Percentiles rank a stretch among this genome's conserved stretches.
phyloP scores from a whole-genome alignment of 2,329 filamentous ascomycete species.

The Colletotrichum sidae region DNA sequence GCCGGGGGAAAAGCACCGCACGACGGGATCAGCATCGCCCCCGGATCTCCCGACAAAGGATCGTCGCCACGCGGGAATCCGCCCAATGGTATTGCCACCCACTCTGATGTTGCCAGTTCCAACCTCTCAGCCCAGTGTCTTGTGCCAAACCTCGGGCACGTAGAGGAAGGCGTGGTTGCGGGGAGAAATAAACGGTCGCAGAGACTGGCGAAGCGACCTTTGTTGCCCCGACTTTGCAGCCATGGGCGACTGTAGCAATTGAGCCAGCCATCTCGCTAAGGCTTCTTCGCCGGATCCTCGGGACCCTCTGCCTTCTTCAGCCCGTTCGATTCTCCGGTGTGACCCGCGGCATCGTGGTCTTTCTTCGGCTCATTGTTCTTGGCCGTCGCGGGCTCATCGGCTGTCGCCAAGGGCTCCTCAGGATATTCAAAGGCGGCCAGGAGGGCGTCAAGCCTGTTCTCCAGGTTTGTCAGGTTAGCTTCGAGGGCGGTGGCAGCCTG shows the following conservation, averaged over 20 bases:
- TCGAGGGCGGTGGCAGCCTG: conserved; percentile 65
- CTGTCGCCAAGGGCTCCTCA: conserved; percentile 1
- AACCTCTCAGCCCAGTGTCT: too few species aligned
- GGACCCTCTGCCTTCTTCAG: neutral
- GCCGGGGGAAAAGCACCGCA: too few species aligned
- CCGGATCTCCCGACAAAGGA: too few species aligned
- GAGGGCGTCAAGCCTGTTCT: conserved; percentile 66
- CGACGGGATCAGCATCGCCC: too few species aligned
- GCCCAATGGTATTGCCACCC: too few species aligned
- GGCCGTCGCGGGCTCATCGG: neutral
- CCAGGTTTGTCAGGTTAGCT: conserved; percentile 62
- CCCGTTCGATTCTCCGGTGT: neutral
- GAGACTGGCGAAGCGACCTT: too few species aligned
- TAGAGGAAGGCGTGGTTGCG: too few species aligned
- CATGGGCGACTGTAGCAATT: neutral
- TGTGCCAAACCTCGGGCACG: too few species aligned
- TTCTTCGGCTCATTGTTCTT: conserved; percentile 9
- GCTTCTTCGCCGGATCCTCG: conserved; percentile 10
- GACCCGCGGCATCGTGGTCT: neutral
- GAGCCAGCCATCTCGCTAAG: neutral
- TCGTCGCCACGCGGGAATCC: too few species aligned
- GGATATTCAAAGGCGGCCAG: conserved; percentile 59
- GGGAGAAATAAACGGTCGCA: too few species aligned
- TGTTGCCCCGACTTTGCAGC: neutral
- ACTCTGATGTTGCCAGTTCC: too few species aligned